Conservation (phyloP, 78 protist species). For the Dictyostelium firmibasis region DNA sequence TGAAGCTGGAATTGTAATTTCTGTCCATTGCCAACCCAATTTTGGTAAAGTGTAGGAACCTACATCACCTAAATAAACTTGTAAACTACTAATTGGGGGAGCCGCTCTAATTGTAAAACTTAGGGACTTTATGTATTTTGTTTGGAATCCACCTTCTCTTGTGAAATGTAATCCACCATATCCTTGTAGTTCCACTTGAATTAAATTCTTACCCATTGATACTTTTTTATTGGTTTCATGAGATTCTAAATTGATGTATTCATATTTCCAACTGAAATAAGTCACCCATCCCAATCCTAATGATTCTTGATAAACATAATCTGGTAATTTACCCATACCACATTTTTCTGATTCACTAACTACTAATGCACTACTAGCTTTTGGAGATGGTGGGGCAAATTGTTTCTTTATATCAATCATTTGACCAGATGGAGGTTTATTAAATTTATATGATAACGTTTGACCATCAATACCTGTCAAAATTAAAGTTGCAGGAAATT, state of each 20-base stretch:
- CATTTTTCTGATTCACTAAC: background rate
- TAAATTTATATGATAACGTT: background rate
- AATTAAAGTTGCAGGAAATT: conserved; percentile 43
- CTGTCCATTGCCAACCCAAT: background rate
- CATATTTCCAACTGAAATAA: background rate
- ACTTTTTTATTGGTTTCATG: background rate
- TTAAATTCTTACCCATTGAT: background rate
- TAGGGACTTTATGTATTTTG: conserved; percentile 15
- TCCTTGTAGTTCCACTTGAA: background rate
- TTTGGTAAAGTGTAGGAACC: background rate
- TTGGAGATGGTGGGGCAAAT: conserved; percentile 1
- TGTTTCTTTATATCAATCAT: conserved; percentile 16
- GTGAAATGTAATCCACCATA: background rate
- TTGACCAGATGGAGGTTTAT: background rate
- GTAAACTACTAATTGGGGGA: background rate
- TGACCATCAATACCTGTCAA: conserved; percentile 18
- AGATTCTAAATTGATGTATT: background rate
- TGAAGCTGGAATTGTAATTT: background rate
- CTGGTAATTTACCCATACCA: conserved; percentile 23
- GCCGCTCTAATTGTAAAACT: background rate
- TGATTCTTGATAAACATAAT: conserved; percentile 41
- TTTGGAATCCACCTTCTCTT: conserved; percentile 59
- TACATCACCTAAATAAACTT: background rate
- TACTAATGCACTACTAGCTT: background rate
- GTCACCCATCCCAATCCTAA: conserved; percentile 30